Base-by-base conservation (phyloP, 1,284 basidiomycete genomes). In the Mycosarcoma mackinlayi region DNA sequence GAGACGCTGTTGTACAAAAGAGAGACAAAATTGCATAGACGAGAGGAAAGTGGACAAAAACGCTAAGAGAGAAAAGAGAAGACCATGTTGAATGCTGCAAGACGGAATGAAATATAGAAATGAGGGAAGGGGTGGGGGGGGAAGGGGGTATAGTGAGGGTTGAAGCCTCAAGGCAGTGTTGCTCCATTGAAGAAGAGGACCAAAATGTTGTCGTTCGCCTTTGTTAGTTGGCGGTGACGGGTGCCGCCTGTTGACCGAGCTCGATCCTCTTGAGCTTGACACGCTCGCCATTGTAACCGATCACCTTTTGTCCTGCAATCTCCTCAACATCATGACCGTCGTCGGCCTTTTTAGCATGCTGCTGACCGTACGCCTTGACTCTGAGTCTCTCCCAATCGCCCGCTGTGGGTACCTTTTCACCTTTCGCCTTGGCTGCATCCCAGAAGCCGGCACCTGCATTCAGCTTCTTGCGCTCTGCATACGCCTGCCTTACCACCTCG, bases 261-360 rank as follows among this genome's bases (percentile, higher is more conserved):
- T 18, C 13, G 37, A 38, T 38, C 8, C 37, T 19, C 21, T 62
- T 62, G 13, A 39, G 35, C 38, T 49, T 49, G 24, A 61, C 68
- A 6, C 62, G 30, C 21, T 61, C 51, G 6, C 70, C 75, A 31
- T 80, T 78, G 58, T 80, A 80, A 10, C 68, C 61, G 2, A 48
- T 70, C 11, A 81, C 74, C 48, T 78, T 73, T 3, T 66, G 58
- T 10, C 79, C 79, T 0, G 61, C 75, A 37, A 81, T 77, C 39
- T 71, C 71, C 46, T 79, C 77, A 44, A 77, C 72, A 44, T 80
- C 79, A 46, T 82, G 73, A 0, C 80, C 80, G 42, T 81, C 78
- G 0, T 59, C 27, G 4, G 73, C 73, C 68, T 81, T 80, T 58
- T 77, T 81, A 6, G 73, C 71, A 14, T 62, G 52, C 21, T 71